phyloP scores from a whole-genome alignment of 164 flowering plant species.

The Piper longum region DNA sequence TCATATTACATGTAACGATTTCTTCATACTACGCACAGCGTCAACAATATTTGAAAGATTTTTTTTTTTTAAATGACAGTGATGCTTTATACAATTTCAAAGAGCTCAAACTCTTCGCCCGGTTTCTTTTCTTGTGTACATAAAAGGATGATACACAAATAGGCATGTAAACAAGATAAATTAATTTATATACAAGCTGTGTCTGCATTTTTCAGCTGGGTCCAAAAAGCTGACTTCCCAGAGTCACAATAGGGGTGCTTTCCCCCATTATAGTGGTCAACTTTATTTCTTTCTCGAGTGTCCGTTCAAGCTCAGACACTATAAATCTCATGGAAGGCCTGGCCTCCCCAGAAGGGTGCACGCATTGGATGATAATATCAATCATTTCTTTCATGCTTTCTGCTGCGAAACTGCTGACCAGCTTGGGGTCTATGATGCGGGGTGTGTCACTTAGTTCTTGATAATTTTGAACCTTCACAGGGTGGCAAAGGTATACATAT shows the following conservation, averaged over 20 bases:
- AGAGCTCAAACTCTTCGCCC: slow-evolving; percentile 28
- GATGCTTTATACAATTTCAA: slow-evolving; percentile 68
- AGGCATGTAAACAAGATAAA: slow-evolving; percentile 5
- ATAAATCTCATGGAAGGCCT: slow-evolving; percentile 61
- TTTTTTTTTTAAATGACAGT: slow-evolving; percentile 19
- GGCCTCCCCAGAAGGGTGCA: slow-evolving; percentile 59
- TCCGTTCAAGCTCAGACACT: slow-evolving; percentile 57
- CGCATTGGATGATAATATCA: slow-evolving; percentile 36
- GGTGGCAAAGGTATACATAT: neutral
- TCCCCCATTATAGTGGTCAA: slow-evolving; percentile 80
- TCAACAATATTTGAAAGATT: no score
- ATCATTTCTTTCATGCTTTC: slow-evolving; percentile 72
- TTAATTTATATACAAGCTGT: neutral
- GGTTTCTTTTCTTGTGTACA: slow-evolving; percentile 6
- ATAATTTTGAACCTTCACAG: slow-evolving; percentile 42
- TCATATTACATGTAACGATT: no score
- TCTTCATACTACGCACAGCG: no score
- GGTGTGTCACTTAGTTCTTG: slow-evolving; percentile 31
- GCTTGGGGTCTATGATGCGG: slow-evolving; percentile 42
- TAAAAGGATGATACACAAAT: slow-evolving; percentile 13
- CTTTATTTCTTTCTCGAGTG: slow-evolving; percentile 62
- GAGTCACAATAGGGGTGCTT: slow-evolving; percentile 62
- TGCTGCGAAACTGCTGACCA: slow-evolving; percentile 59
- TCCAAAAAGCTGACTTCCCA: slow-evolving; percentile 72
- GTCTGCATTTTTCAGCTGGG: slow-evolving; percentile 26